Evolutionary conservation across 169 alveolate genomes (phyloP), one percentile per base, ranked within the genome.

Genomic region (Theileria orientalis): DNA sequence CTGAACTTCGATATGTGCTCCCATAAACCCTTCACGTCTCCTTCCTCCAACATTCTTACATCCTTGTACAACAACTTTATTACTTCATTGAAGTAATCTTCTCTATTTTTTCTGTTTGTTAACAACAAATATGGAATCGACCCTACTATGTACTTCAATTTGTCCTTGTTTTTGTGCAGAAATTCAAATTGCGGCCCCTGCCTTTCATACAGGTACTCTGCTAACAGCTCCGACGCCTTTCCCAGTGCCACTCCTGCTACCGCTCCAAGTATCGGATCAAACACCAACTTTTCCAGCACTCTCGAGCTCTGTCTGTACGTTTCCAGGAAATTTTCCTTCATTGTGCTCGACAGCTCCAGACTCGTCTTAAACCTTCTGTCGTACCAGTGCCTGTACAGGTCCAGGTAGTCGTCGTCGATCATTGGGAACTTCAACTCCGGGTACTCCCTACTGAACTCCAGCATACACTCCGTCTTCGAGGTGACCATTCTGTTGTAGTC

Each of bases 391-490:
- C 52, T 51, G 70, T 69, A 77, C 19, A 77, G 42, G 33, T 77
- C 69, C 41, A 77, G 47, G 46, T 67, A 63, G 7, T 73, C 70
- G 9, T 77, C 76, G 44, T 77, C 86, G 42, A 42, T 73, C 25
- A 70, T 74, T 27, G 86, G 86, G 80, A 82, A 77, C 41, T 69
- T 56, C 25, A 77, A 56, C 44, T 77, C 76, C 29, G 86, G 83
- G 60, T 77, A 77, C 11, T 57, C 42, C 29, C 47, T 42, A 0
- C 66, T 25, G 47, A 77, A 77, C n/a, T 70, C 27, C 47, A 21
- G 66, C 60, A 51, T 67, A 1, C 41, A 32, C 59, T 69, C 75
- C 21, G 64, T 13, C 42, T 77, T 69, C 41, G 86, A 73, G 56
- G 46, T 77, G 11, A 32, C 46, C 42, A 77, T 23, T 40, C 67